Evolutionary conservation across 768 basidiomycete genomes (phyloP).

Genomic region (Trametopsis cervina): DNA sequence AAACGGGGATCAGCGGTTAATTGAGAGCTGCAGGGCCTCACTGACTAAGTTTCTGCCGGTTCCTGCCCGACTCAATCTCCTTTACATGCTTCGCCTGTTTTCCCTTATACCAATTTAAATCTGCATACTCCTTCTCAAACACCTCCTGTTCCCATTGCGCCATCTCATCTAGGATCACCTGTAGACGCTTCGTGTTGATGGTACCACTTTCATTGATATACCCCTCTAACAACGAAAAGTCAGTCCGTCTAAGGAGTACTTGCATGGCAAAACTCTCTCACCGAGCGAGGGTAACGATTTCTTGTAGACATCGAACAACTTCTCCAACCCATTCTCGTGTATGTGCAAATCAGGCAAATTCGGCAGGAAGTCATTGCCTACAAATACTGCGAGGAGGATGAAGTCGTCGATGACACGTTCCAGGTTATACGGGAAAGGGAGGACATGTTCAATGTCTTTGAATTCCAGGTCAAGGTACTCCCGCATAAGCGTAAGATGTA

Average conservation of each 20-base stretch:
- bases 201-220: slow-evolving; percentile 89
- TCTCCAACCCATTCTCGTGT: slow-evolving; percentile 93
- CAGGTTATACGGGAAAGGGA: slow-evolving; percentile 81
- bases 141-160: slow-evolving; percentile 80
- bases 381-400: slow-evolving; percentile 91
- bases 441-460: slow-evolving; percentile 51
- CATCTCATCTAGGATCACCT: slow-evolving; percentile 86
- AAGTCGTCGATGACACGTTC: slow-evolving; percentile 98
- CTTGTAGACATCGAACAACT: slow-evolving; percentile 94
- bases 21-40: too few relatives aligned
- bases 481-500: slow-evolving; percentile 90
- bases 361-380: slow-evolving; percentile 97
- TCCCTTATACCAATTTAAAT: slow-evolving; percentile 90
- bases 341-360: slow-evolving; percentile 96
- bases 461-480: slow-evolving; percentile 99
- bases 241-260: background rate
- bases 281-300: slow-evolving; percentile 74
- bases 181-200: slow-evolving; percentile 75
- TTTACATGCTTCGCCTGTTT: slow-evolving; percentile 75
- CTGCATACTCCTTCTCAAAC: slow-evolving; percentile 88
- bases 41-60: slow-evolving; percentile 59
- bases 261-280: slow-evolving; percentile 22
- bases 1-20: background rate
- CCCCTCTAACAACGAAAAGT: slow-evolving; percentile 48
- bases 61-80: slow-evolving; percentile 55